Evolutionary conservation across 176 grass and related monocot genomes (phyloP).

Genomic region (Elymus sibiricus): DNA sequence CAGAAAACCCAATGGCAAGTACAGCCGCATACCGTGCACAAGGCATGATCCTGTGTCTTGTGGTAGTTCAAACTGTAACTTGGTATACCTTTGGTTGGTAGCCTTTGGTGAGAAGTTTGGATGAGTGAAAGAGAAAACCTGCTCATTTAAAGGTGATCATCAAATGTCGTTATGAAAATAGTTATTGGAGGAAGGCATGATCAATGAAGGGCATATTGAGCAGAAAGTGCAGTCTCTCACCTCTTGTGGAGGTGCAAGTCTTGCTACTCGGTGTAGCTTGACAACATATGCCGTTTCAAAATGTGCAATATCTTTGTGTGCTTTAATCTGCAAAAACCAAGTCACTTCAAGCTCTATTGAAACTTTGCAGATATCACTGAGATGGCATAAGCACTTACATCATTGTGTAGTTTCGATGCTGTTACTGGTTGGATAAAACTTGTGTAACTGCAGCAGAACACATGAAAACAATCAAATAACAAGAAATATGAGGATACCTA

Average conservation of each 20-base stretch:
- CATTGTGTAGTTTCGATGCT: slow-evolving; percentile 91
- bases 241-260: slow-evolving; percentile 75
- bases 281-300: slow-evolving; percentile 99
- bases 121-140: slow-evolving; percentile 92
- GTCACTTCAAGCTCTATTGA: neutral
- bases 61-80: slow-evolving; percentile 75
- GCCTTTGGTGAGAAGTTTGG: slow-evolving; percentile 60
- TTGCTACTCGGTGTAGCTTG: slow-evolving; percentile 85
- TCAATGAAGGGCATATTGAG: neutral
- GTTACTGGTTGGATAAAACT: slow-evolving; percentile 96
- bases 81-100: slow-evolving; percentile 87
- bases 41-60: slow-evolving; percentile 75
- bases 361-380: neutral
- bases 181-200: neutral
- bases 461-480: slow-evolving; percentile 24
- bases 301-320: slow-evolving; percentile 95
- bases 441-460: slow-evolving; percentile 66
- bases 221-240: slow-evolving; percentile 34
- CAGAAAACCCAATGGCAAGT: slow-evolving; percentile 11
- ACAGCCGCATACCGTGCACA: slow-evolving; percentile 70
- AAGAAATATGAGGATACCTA: slow-evolving; percentile 9
- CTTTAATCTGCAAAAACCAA: slow-evolving; percentile 79
- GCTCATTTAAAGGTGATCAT: slow-evolving; percentile 14
- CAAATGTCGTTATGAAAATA: slow-evolving; percentile 2
- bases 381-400: slow-evolving; percentile 51